These are phyloP conservation scores for Penicillium digitatum DNA, from an alignment of 2,329 filamentous ascomycete species.

Conservation along the genomic window DNA sequence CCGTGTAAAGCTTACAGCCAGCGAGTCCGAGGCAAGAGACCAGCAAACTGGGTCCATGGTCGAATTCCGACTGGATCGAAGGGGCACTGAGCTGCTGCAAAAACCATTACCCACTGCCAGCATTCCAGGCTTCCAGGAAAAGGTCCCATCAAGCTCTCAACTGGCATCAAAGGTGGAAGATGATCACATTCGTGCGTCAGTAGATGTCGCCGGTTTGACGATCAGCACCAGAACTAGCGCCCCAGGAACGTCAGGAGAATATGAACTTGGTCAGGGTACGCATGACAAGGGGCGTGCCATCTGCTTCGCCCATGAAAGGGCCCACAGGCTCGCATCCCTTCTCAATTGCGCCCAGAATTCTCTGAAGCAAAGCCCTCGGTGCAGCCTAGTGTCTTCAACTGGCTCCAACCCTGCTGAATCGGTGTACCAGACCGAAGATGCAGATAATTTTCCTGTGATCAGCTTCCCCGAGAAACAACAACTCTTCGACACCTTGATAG, in stretches of 20 bases:
- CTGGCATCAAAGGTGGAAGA: conserved; percentile 24
- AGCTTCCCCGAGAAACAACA: conserved; percentile 33
- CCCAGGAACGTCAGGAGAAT: conserved; percentile 16
- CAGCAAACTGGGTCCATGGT: conserved; percentile 23
- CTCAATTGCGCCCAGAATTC: conserved; percentile 31
- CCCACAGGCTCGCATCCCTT: conserved; percentile 34
- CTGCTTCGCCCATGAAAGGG: conserved; percentile 34
- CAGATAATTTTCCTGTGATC: conserved; percentile 37
- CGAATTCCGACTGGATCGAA: conserved; percentile 30
- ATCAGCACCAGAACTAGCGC: conserved; percentile 27
- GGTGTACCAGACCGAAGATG: conserved; percentile 27
- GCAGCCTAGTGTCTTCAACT: conserved; percentile 25
- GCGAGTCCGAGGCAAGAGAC: conserved; percentile 21
- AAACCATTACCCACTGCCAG: conserved; percentile 33
- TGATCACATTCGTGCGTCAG: conserved; percentile 26
- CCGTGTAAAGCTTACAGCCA: conserved; percentile 33
- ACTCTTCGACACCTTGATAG: conserved; percentile 26
- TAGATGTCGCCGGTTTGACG: conserved; percentile 28
- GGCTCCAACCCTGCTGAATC: conserved; percentile 30
- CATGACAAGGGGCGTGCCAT: conserved; percentile 36
- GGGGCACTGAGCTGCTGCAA: conserved; percentile 30
- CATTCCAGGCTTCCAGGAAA: conserved; percentile 36
- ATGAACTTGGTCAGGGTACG: conserved; percentile 25
- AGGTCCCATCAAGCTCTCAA: conserved; percentile 20
- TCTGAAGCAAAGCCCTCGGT: conserved; percentile 25